These are phyloP conservation scores for Ceratocystis smalleyi DNA, from an alignment of 2,329 filamentous ascomycete species.

Conservation along the genomic window DNA sequence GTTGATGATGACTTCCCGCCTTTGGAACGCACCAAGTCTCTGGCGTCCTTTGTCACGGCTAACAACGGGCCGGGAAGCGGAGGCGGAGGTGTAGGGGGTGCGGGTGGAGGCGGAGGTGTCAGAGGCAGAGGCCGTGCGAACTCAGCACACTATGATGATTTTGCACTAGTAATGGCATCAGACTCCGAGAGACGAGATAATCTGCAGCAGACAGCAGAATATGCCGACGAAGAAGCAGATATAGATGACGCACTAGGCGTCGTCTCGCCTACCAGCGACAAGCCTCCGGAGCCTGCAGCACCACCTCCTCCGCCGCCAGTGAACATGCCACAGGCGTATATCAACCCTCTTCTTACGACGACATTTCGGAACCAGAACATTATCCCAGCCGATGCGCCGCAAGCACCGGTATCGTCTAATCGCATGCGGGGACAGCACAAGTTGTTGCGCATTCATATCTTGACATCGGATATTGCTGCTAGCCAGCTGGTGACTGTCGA, in stretches of 20 bases:
- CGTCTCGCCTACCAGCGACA: constrained; percentile 18
- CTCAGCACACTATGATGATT: constrained; percentile 67
- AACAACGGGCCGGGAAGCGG: constrained; percentile 46
- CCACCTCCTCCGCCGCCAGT: constrained; percentile 25
- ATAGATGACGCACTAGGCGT: constrained; percentile 21
- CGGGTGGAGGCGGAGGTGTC: constrained; percentile 37
- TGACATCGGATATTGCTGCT: constrained; percentile 51
- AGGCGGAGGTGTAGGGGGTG: constrained; percentile 42
- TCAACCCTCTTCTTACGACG: constrained; percentile 45
- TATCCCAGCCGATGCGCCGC: constrained; percentile 43
- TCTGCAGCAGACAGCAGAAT: constrained; percentile 47
- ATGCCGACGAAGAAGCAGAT: constrained; percentile 38
- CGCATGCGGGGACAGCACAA: constrained; percentile 49
- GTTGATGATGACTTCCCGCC: constrained; percentile 76
- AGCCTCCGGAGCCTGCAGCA: constrained; percentile 23
- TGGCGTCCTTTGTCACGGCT: constrained; percentile 67
- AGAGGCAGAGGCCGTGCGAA: constrained; percentile 35
- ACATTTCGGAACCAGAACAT: constrained; percentile 35
- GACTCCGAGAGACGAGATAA: constrained; percentile 54
- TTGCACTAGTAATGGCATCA: constrained; percentile 60
- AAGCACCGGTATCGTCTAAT: constrained; percentile 29
- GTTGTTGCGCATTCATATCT: constrained; percentile 55
- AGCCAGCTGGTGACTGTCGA: constrained; percentile 60
- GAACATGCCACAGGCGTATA: constrained; percentile 21
- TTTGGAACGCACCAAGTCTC: constrained; percentile 54